Percentiles rank a stretch among this genome's conserved stretches.
phyloP scores from a whole-genome alignment of 2,329 filamentous ascomycete genomes.

The Boeremia lycopersici region DNA sequence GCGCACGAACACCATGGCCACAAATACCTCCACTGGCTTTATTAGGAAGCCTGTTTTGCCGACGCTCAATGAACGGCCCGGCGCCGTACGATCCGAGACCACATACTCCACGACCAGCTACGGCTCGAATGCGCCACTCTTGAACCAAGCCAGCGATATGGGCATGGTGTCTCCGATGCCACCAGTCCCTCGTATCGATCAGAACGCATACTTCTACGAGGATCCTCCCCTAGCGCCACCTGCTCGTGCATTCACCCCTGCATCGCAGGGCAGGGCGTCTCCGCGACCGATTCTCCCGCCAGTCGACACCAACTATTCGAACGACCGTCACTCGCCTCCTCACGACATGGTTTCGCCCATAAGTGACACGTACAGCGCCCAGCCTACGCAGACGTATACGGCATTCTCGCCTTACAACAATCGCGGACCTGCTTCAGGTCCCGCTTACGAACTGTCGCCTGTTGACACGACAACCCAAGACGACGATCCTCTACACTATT shows the following conservation, averaged over 20 bases:
- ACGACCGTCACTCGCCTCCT: slow-evolving; percentile 30
- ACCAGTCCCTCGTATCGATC: slow-evolving; percentile 38
- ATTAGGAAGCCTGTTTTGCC: slow-evolving; percentile 47
- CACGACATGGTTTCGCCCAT: slow-evolving; percentile 31
- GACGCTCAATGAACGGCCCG: slow-evolving; percentile 50
- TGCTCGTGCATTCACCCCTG: slow-evolving; percentile 36
- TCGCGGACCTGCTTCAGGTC: slow-evolving; percentile 31
- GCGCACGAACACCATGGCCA: slow-evolving; percentile 59
- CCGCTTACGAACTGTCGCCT: slow-evolving; percentile 44
- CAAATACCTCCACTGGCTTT: slow-evolving; percentile 29
- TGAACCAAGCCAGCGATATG: slow-evolving; percentile 66
- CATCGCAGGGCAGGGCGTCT: slow-evolving; percentile 38
- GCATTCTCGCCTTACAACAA: slow-evolving; percentile 43
- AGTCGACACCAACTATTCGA: slow-evolving; percentile 38
- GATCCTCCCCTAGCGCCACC: slow-evolving; percentile 31
- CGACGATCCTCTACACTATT: slow-evolving; percentile 24
- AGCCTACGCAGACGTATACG: slow-evolving; percentile 27
- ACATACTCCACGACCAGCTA: slow-evolving; percentile 61
- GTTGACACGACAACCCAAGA: slow-evolving; percentile 37
- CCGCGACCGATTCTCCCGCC: slow-evolving; percentile 36
- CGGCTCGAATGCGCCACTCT: slow-evolving; percentile 67
- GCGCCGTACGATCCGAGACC: slow-evolving; percentile 54
- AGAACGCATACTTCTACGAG: slow-evolving; percentile 39
- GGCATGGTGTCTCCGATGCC: slow-evolving; percentile 49
- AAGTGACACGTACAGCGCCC: slow-evolving; percentile 23